phyloP scores from a whole-genome alignment of 768 basidiomycete species.

The Termitomyces sp. region DNA sequence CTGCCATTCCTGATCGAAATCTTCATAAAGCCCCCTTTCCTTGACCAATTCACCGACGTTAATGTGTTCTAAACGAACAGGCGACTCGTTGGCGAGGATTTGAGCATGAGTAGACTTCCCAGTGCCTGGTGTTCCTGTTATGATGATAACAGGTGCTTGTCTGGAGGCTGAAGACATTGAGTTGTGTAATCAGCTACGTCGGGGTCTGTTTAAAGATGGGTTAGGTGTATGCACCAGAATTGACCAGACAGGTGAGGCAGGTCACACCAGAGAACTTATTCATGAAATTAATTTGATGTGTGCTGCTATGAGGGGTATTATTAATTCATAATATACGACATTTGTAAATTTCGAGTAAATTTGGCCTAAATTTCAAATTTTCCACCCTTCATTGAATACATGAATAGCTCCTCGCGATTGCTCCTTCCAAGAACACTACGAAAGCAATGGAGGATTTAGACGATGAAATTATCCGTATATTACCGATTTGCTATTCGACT shows the following conservation, averaged over 20 bases:
- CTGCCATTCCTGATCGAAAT: constrained; percentile 94
- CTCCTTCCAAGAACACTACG: too few species aligned
- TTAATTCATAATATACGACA: too few species aligned
- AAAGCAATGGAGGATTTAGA: constrained; percentile 25
- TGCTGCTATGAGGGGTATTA: too few species aligned
- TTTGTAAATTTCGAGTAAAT: too few species aligned
- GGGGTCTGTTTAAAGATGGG: not conserved
- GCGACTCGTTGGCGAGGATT: constrained; percentile 69
- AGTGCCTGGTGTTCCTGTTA: constrained; percentile 93
- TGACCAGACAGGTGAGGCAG: too few species aligned
- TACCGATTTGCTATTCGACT: constrained; percentile 72
- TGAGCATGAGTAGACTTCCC: constrained; percentile 94
- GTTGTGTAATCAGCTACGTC: not conserved
- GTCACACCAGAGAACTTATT: too few species aligned
- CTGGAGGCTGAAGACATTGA: constrained; percentile 10
- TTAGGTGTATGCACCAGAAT: too few species aligned
- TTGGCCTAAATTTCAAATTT: too few species aligned
- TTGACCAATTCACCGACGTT: constrained; percentile 92
- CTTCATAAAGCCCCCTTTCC: constrained; percentile 71
- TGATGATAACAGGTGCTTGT: constrained; percentile 59
- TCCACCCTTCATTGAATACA: too few species aligned
- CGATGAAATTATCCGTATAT: constrained; percentile 59
- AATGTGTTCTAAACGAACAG: constrained; percentile 68
- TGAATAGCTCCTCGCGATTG: too few species aligned
- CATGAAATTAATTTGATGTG: too few species aligned